These are phyloP conservation scores for Prosopis cineraria DNA, from an alignment of 306 rosid genomes.

Conservation along the genomic window DNA sequence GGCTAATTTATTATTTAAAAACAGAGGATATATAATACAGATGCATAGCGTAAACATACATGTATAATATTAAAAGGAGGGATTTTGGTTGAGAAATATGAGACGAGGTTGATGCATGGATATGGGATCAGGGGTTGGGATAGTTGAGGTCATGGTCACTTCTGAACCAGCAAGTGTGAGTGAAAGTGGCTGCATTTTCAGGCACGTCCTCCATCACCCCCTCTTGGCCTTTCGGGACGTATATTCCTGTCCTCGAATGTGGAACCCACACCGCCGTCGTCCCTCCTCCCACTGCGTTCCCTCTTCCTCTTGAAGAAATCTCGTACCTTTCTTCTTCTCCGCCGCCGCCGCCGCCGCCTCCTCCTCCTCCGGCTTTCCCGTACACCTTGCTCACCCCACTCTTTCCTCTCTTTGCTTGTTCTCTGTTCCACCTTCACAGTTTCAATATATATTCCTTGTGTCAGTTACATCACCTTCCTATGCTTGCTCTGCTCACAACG, in stretches of 20 bases:
- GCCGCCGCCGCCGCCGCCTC: too few relatives aligned
- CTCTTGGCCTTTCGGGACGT: constrained; percentile 74
- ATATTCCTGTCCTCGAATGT: constrained; percentile 70
- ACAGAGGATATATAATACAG: too few relatives aligned
- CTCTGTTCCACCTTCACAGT: constrained; percentile 34
- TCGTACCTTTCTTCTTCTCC: background rate
- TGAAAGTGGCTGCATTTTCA: constrained; percentile 51
- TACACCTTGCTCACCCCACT: background rate
- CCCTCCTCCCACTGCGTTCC: too few relatives aligned
- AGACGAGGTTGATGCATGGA: too few relatives aligned
- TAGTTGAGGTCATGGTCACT: constrained; percentile 56
- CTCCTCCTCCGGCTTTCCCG: too few relatives aligned
- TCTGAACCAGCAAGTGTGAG: constrained; percentile 59
- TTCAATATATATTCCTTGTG: too few relatives aligned
- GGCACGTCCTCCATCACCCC: constrained; percentile 71
- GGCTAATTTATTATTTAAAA: too few relatives aligned
- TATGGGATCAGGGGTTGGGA: constrained; percentile 6
- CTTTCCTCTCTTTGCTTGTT: constrained; percentile 20
- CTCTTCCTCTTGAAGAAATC: background rate
- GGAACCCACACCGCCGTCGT: constrained; percentile 69
- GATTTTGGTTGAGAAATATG: background rate
- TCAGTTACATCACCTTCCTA: too few relatives aligned
- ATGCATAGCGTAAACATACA: too few relatives aligned
- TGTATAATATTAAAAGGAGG: too few relatives aligned
- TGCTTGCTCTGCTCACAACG: too few relatives aligned